Evolutionary conservation across 441 rosid genomes (phyloP).

Genomic region (Jatropha podagrica): DNA sequence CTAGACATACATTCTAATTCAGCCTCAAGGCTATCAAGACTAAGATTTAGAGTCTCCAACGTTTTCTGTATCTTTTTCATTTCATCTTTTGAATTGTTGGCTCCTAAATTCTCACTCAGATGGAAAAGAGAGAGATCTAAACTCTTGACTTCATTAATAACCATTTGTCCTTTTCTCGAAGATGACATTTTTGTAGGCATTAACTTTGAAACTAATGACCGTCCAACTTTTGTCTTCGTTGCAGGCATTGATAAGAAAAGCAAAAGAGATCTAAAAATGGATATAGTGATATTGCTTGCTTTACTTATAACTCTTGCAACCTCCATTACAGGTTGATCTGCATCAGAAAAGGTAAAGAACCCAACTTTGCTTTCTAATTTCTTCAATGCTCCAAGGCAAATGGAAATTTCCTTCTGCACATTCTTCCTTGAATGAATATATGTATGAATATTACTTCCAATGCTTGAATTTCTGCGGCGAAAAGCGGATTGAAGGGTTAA

Average conservation of each 20-base stretch:
- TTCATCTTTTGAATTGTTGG: neutral
- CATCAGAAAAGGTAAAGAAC: neutral
- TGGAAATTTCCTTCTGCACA: neutral
- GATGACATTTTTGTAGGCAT: neutral
- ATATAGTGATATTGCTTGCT: constrained; percentile 5
- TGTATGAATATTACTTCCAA: neutral
- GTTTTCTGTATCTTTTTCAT: constrained; percentile 15
- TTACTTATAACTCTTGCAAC: constrained; percentile 2
- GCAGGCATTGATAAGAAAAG: constrained; percentile 6
- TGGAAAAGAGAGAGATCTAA: neutral
- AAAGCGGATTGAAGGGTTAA: constrained; percentile 8
- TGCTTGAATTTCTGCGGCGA: constrained; percentile 6
- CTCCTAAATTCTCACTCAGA: neutral
- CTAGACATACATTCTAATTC: constrained; percentile 40
- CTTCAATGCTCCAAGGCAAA: neutral
- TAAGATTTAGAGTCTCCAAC: constrained; percentile 31
- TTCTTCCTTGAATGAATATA: constrained; percentile 10
- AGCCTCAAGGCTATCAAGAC: constrained; percentile 42
- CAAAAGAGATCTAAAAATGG: constrained; percentile 8
- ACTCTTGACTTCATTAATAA: constrained; percentile 4
- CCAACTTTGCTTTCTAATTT: constrained; percentile 4
- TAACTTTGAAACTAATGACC: neutral
- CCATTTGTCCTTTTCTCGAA: neutral
- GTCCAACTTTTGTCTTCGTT: neutral
- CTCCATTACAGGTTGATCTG: neutral